Conservation (phyloP, 2,329 filamentous ascomycete species). For the Verticillium albo-atrum region DNA sequence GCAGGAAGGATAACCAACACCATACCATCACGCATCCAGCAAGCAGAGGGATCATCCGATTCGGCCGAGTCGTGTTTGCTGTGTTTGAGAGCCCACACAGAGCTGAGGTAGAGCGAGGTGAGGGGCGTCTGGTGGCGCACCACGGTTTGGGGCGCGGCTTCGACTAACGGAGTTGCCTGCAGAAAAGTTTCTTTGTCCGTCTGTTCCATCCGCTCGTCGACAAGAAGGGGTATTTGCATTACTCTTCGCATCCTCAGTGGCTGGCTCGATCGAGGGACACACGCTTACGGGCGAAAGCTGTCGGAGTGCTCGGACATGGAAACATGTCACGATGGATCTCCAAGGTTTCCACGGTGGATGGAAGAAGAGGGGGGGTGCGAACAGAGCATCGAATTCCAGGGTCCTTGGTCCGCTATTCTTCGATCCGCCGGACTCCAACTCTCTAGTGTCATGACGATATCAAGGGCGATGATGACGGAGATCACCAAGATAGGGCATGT, state of each 20-base stretch:
- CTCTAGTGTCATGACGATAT: background rate
- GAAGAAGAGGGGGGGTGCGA: background rate
- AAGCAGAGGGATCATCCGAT: background rate
- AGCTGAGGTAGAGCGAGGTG: background rate
- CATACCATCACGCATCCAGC: background rate
- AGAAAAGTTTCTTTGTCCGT: background rate
- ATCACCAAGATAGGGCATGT: background rate
- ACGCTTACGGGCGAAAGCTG: too few relatives aligned
- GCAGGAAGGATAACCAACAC: background rate
- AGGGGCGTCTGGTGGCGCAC: background rate
- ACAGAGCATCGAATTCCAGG: background rate
- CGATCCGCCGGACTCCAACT: background rate
- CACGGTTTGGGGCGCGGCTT: background rate
- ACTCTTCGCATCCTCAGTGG: too few relatives aligned
- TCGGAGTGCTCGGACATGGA: too few relatives aligned
- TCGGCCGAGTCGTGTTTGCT: background rate
- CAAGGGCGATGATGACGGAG: background rate
- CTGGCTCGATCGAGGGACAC: too few relatives aligned
- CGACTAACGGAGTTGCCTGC: background rate
- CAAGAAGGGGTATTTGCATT: too few relatives aligned
- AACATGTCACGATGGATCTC: too few relatives aligned
- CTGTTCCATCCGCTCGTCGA: background rate
- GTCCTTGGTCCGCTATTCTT: background rate
- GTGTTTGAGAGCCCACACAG: background rate
- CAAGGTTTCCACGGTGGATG: too few relatives aligned